Conservation (phyloP, 768 basidiomycete genomes). For the Tylopilus cervinicoccineus region DNA sequence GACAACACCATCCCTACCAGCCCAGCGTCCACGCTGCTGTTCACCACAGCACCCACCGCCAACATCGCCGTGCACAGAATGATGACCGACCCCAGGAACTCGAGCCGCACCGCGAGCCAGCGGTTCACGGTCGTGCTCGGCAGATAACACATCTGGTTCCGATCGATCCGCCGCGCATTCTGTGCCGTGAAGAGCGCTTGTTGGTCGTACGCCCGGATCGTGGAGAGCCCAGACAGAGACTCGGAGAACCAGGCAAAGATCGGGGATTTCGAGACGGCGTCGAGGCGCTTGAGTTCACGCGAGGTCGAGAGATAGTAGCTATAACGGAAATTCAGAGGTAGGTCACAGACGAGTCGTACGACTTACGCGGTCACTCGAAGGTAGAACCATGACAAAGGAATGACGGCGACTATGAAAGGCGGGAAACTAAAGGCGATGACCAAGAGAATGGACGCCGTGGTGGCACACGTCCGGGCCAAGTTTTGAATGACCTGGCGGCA, state of each 20-base stretch:
- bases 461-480: conserved; percentile 60
- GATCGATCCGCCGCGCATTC: conserved; percentile 74
- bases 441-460: conserved; percentile 54
- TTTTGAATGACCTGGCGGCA: conserved; percentile 52
- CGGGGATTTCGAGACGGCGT: conserved; percentile 85
- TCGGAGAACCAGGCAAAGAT: conserved; percentile 91
- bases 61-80: conserved; percentile 69
- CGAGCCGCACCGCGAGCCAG: conserved; percentile 82
- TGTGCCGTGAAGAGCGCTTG: conserved; percentile 61
- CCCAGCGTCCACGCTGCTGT: conserved; percentile 79
- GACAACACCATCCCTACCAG: conserved; percentile 83
- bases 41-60: conserved; percentile 66
- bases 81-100: conserved; percentile 78
- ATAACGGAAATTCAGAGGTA: background rate
- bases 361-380: conserved; percentile 71
- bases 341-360: background rate
- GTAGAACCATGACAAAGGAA: conserved; percentile 81
- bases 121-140: conserved; percentile 73
- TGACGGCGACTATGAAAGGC: conserved; percentile 67
- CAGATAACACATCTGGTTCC: conserved; percentile 78
- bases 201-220: conserved; percentile 78
- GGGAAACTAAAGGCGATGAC: conserved; percentile 86
- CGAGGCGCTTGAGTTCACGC: conserved; percentile 83
- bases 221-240: conserved; percentile 69
- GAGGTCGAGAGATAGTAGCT: conserved; percentile 88